Percentiles rank a stretch among this genome's conserved stretches.
Conservation (phyloP, 2,329 filamentous ascomycete genomes). For the Talaromyces amestolkiae region DNA sequence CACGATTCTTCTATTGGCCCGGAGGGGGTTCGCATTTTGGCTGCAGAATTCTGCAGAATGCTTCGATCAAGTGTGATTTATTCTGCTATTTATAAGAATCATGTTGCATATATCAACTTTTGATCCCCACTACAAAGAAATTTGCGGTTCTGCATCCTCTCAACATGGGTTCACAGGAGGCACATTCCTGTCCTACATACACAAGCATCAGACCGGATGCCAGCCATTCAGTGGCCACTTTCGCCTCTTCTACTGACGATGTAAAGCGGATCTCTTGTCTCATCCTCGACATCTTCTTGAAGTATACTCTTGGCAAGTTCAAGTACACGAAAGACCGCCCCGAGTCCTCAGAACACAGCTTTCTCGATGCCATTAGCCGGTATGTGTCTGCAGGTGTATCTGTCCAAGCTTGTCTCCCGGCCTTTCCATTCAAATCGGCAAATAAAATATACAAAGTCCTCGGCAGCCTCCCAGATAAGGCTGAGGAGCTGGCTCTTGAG, state of each 20-base stretch:
- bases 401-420: constrained; percentile 43
- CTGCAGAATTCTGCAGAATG: neutral
- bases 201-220: neutral
- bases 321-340: neutral
- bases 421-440: constrained; percentile 63
- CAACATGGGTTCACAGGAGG: neutral
- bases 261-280: neutral
- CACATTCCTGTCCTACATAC: neutral
- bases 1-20: neutral
- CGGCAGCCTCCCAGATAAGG: constrained; percentile 56
- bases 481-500: constrained; percentile 54
- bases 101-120: neutral
- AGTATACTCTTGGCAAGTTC: constrained; percentile 9
- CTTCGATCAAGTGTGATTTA: neutral
- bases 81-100: neutral
- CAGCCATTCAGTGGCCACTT: neutral
- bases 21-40: neutral
- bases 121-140: neutral
- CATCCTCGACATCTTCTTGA: constrained; percentile 8
- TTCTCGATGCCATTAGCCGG: constrained; percentile 6
- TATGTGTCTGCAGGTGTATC: neutral
- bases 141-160: neutral
- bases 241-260: neutral
- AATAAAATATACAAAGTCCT: constrained; percentile 56
- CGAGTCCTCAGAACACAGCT: neutral